phyloP scores from a whole-genome alignment of 495 filamentous ascomycete species.

The Amorphotheca resinae region DNA sequence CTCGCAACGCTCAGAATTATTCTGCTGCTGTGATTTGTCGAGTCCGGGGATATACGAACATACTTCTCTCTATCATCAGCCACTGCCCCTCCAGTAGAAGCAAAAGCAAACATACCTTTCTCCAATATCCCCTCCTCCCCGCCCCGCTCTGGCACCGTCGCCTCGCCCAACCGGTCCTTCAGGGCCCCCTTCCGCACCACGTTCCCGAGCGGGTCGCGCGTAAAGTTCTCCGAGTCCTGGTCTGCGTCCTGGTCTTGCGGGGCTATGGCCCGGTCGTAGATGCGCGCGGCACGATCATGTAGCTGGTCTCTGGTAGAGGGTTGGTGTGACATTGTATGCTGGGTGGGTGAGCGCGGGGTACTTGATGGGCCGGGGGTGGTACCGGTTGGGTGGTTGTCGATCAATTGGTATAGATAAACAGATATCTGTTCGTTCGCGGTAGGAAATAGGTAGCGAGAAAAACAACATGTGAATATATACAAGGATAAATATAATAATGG shows the following conservation, averaged over 20 bases:
- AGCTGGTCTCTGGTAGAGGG: conserved; percentile 7
- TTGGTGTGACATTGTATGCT: conserved; percentile 14
- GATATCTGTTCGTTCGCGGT: too few relatives aligned
- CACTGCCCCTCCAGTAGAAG: not conserved
- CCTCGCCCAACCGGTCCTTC: conserved; percentile 15
- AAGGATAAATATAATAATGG: too few relatives aligned
- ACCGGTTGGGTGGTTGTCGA: too few relatives aligned
- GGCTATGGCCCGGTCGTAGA: not conserved
- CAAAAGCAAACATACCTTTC: conserved; percentile 6
- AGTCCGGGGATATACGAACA: conserved; percentile 8
- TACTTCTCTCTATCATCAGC: conserved; percentile 2
- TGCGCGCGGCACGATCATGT: conserved; percentile 1
- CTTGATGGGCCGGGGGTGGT: too few relatives aligned
- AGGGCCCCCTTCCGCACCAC: conserved; percentile 11
- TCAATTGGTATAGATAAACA: too few relatives aligned
- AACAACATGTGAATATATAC: too few relatives aligned
- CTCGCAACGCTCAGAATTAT: conserved; percentile 2
- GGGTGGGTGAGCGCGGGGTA: too few relatives aligned
- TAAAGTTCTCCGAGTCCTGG: conserved; percentile 11
- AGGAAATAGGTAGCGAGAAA: too few relatives aligned
- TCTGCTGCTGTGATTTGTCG: conserved; percentile 3
- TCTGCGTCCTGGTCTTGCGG: not conserved
- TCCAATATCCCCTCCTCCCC: conserved; percentile 7
- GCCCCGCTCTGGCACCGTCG: conserved; percentile 2
- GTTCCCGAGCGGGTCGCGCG: conserved; percentile 11